Evolutionary conservation across 2,329 filamentous ascomycete species (phyloP), one percentile per base, ranked within the genome.

Genomic region (Colletotrichum abscissum): DNA sequence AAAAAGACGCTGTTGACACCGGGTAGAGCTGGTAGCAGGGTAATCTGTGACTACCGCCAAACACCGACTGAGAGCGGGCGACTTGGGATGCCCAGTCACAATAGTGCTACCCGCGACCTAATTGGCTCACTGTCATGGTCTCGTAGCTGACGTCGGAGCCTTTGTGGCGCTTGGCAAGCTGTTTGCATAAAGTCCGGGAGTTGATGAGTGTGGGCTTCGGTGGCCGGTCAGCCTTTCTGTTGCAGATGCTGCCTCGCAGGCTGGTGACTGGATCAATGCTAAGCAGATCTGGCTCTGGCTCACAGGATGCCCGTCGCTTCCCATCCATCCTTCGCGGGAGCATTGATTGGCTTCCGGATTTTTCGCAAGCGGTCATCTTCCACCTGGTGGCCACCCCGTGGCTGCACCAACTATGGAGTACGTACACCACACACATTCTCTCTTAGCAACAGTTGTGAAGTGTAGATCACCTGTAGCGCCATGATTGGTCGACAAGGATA

Each of bases 111-210:
- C 12, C 22, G n/a, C 35, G 30, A 33, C 24, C 57, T 72, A 62
- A 72, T 74, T 72, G 72, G 72, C 38, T 64, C 54, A 38, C 38
- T 71, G 63, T 24, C 63, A 35, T 24, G 38, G 52, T 63, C 52
- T 55, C 46, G 67, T 42, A 49, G 56, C 49, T 58, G 55, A 55
- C 24, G 33, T 24, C 33, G 56, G 30, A 55, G 38, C 57, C 33
- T 72, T 38, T 52, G 67, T 67, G 69, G 73, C 52, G 58, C 73
- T 75, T 75, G 73, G 73, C 73, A 74, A 52, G 66, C 63, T 58
- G 66, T 74, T 74, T 82, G 81, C 79, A 82, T 81, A 75, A 82
- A 80, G 79, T 80, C 79, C 73, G 74, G 72, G 63, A 58, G 63
- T 63, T 26, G 49, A 57, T 76, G 72, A 75, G 75, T 75, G 71